phyloP scores from a whole-genome alignment of 2,329 filamentous ascomycete genomes.

The Boeremia lycopersici region DNA sequence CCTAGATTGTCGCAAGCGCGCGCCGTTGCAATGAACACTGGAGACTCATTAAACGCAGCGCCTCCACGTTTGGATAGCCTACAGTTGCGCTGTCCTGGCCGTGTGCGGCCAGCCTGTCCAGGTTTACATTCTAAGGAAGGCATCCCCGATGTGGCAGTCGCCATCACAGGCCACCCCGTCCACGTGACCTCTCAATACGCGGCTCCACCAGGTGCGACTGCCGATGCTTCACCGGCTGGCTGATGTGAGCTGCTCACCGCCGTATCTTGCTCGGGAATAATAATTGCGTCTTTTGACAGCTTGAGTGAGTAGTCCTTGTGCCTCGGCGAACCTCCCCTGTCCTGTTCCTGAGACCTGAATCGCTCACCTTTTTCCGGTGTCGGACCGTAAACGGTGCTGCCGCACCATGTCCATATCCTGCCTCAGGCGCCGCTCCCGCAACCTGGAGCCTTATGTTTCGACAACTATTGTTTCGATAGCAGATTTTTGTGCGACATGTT shows the following conservation, averaged over 20 bases:
- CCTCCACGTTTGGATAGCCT: constrained; percentile 1
- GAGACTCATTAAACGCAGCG: constrained; percentile 18
- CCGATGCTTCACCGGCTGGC: constrained; percentile 19
- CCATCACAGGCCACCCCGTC: not conserved
- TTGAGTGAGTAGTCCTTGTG: constrained; percentile 1
- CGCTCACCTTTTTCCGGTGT: constrained; percentile 14
- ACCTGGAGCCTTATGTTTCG: constrained; percentile 8
- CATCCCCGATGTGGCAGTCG: constrained; percentile 14
- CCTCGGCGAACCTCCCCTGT: constrained; percentile 11
- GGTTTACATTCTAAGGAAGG: constrained; percentile 14
- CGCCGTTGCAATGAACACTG: constrained; percentile 17
- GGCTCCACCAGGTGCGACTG: constrained; percentile 13
- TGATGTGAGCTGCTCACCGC: constrained; percentile 17
- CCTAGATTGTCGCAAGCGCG: constrained; percentile 15
- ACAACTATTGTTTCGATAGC: constrained; percentile 11
- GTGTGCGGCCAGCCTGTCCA: constrained; percentile 7
- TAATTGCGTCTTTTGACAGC: constrained; percentile 5
- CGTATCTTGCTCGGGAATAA: constrained; percentile 18
- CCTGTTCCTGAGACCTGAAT: constrained; percentile 2
- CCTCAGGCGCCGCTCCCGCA: constrained; percentile 16
- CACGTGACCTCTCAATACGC: constrained; percentile 5
- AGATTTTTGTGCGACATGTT: constrained; percentile 4
- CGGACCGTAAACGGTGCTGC: constrained; percentile 15
- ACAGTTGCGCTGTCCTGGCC: constrained; percentile 8
- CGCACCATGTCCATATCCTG: constrained; percentile 17